These are phyloP conservation scores for Falciphora oryzae DNA, from an alignment of 2,329 filamentous ascomycete species.

Conservation along the genomic window DNA sequence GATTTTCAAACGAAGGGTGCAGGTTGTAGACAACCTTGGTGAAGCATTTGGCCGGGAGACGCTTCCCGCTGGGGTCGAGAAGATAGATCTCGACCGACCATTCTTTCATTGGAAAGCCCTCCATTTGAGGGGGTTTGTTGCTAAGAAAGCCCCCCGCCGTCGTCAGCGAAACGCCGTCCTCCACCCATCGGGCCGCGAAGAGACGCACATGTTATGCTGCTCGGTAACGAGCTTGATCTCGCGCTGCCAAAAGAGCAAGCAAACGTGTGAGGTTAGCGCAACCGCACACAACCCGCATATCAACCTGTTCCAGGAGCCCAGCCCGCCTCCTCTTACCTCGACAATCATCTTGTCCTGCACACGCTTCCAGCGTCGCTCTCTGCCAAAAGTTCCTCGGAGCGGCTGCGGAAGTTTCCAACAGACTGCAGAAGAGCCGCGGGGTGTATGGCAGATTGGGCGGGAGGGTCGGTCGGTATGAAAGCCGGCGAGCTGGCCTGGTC, in stretches of 20 bases:
- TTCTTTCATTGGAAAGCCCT: conserved; percentile 85
- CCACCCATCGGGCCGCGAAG: background rate
- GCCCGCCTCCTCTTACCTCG: conserved; percentile 23
- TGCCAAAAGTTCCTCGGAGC: background rate
- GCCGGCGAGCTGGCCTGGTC: background rate
- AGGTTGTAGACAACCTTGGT: conserved; percentile 90
- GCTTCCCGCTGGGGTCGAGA: conserved; percentile 78
- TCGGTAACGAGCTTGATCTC: conserved; percentile 90
- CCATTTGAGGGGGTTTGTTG: conserved; percentile 72
- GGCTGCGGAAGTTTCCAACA: background rate
- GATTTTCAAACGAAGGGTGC: conserved; percentile 88
- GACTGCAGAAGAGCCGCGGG: background rate
- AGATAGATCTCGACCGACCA: conserved; percentile 88
- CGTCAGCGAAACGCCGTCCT: conserved; percentile 1
- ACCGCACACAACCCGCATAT: background rate
- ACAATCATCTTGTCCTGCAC: conserved; percentile 28
- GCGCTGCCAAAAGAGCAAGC: conserved; percentile 49
- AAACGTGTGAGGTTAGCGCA: background rate
- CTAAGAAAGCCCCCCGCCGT: conserved; percentile 32
- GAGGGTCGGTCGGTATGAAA: background rate
- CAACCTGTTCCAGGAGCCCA: background rate
- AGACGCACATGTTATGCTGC: conserved; percentile 72
- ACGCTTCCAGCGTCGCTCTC: background rate
- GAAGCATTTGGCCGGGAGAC: conserved; percentile 78
- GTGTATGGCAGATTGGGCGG: background rate